A percentile compares a stretch with the other conserved stretches of the same genome.
Evolutionary conservation across 176 grass and related monocot species (phyloP).

Genomic region (Oropetium thomaeum): DNA sequence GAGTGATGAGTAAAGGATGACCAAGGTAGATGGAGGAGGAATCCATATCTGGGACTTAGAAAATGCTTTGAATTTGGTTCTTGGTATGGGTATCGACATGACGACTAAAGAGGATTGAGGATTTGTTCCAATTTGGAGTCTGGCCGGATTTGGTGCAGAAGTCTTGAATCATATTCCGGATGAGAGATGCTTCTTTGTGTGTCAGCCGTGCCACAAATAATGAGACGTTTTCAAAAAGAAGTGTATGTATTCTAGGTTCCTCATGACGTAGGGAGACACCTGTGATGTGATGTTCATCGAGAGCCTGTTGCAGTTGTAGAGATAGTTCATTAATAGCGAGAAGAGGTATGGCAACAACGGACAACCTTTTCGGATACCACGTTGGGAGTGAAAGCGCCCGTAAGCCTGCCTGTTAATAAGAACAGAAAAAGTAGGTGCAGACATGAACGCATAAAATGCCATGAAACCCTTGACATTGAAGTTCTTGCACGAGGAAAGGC

Average conservation of each 20-base stretch:
- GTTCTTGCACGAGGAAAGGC: not conserved
- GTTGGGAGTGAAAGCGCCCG: fast-evolving
- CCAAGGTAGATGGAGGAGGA: not conserved
- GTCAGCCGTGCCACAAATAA: no score
- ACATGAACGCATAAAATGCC: not conserved
- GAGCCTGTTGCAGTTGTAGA: no score
- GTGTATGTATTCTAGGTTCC: no score
- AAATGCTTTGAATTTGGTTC: not conserved
- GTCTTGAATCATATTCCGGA: not conserved
- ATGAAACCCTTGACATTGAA: not conserved
- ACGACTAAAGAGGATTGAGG: not conserved
- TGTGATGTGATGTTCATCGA: no score
- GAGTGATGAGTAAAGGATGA: not conserved
- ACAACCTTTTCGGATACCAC: not conserved
- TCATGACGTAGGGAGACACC: no score
- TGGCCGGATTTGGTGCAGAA: not conserved
- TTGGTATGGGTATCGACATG: no score
- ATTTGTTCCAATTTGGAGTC: not conserved
- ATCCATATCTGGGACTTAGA: not conserved
- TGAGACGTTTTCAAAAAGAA: no score
- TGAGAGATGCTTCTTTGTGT: no score
- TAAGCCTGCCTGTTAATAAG: not conserved
- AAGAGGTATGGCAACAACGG: not conserved
- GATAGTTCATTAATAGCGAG: not conserved
- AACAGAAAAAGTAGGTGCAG: not conserved